Percentiles rank a stretch among this genome's conserved stretches.
phyloP scores from a whole-genome alignment of 768 basidiomycete genomes.

The Leucosporidium creatinivorum region DNA sequence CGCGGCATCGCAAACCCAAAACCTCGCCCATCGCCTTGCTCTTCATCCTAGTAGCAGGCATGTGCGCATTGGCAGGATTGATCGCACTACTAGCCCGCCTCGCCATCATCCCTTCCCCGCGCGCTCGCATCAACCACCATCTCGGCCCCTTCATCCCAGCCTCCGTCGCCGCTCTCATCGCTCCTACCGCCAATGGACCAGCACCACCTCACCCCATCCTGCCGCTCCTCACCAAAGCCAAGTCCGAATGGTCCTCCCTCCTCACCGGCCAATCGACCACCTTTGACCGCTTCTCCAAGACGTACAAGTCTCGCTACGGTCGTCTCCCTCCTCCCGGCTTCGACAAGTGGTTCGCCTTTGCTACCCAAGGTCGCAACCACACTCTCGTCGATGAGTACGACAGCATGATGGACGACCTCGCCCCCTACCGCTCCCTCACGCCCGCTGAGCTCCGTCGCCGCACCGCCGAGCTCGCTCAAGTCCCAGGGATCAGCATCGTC shows the following conservation, averaged over 20 bases:
- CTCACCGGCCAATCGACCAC: conserved; percentile 31
- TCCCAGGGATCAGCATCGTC: conserved; percentile 37
- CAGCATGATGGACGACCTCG: conserved; percentile 36
- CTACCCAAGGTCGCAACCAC: conserved; percentile 37
- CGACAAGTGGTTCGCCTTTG: conserved; percentile 39
- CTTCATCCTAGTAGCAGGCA: too few relatives aligned
- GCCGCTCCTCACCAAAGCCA: conserved; percentile 30
- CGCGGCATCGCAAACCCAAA: too few relatives aligned
- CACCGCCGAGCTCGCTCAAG: conserved; percentile 35
- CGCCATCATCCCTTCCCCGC: conserved; percentile 6
- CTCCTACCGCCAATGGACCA: background rate
- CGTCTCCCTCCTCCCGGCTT: conserved; percentile 34
- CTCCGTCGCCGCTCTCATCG: conserved; percentile 21
- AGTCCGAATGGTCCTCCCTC: conserved; percentile 27
- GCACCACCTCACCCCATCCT: conserved; percentile 33
- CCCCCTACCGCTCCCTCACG: conserved; percentile 30
- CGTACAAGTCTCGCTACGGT: conserved; percentile 35
- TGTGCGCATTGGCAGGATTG: background rate
- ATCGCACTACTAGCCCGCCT: background rate
- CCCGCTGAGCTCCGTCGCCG: conserved; percentile 30
- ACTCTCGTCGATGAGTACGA: conserved; percentile 40
- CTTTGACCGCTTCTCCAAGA: conserved; percentile 30
- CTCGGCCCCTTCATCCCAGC: conserved; percentile 28
- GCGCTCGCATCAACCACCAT: background rate
- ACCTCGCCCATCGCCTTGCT: too few relatives aligned